Evolutionary conservation across 2,329 filamentous ascomycete species (phyloP), one percentile per base, ranked within the genome.

Genomic region (Penicillium rolfsii): DNA sequence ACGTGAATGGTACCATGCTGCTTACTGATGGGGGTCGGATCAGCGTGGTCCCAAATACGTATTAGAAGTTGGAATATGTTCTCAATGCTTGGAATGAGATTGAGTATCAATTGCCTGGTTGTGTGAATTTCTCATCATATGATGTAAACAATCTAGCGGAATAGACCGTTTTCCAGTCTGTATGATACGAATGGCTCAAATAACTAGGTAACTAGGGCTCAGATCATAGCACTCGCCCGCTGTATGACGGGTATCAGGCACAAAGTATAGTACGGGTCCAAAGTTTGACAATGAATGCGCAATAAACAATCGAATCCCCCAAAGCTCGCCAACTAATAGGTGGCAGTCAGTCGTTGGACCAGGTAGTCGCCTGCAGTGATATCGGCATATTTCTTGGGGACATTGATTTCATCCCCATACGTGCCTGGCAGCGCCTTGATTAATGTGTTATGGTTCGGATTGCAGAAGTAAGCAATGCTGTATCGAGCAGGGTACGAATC

Each of bases 391-490:
- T 93, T 95, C 81, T 90, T 94, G 45, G 89, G 86, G 59, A 72
- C 74, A 4, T 80, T 78, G 62, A 89, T 76, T 56, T 83, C 82
- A 3, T 77, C 78, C 1, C 76, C 79, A 71, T 86, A 94, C 0
- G 92, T 96, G 0, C 91, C 90, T 0, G 91, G 92, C 48, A 96
- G 86, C 1, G 89, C 91, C 68, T 95, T 90, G 65, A 96, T 96
- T 58, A 85, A 80, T 67, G 83, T 85, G 62, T 90, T 85, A 73
- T 87, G 89, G 72, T 96, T 93, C 8, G 92, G 91, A 68, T 96
- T 94, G 81, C 92, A 96, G 74, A 96, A 96, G 79, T 96, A 97
- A 69, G 93, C 93, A 72, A 97, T 89, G 69, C 90, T 94, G 73
- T 97, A 97, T 41, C 90, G 83, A 0, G 91, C 83, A 1, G 92